A percentile compares a stretch with the other conserved stretches of the same genome.
phyloP scores from a whole-genome alignment of 495 filamentous ascomycete genomes.

The Aspergillus coremiiformis region DNA sequence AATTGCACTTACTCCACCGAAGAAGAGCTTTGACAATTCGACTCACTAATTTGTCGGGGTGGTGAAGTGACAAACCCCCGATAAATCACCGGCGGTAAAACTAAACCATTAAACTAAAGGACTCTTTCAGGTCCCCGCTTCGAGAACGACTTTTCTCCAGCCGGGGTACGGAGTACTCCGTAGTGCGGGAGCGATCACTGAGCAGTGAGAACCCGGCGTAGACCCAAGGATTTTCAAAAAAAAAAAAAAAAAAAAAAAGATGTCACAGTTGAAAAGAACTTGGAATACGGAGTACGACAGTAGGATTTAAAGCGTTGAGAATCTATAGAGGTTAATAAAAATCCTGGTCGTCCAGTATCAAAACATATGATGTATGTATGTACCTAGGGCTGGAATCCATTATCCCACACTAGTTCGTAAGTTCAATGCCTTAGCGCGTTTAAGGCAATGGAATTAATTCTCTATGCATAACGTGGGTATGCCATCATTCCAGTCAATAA shows the following conservation, averaged over 20 bases:
- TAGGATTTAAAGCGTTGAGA: not conserved
- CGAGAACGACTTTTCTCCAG: not conserved
- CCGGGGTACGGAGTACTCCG: too few relatives aligned
- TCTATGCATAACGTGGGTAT: not conserved
- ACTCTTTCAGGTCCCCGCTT: not conserved
- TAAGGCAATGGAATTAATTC: not conserved
- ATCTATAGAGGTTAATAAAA: not conserved
- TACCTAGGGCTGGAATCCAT: too few relatives aligned
- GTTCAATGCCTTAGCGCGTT: not conserved
- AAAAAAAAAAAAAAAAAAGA: too few relatives aligned
- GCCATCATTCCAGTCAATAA: not conserved
- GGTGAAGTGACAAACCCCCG: not conserved
- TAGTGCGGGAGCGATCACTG: not conserved
- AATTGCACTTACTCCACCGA: not conserved
- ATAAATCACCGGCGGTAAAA: not conserved
- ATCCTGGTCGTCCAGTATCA: slow-evolving; percentile 3
- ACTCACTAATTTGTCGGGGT: not conserved
- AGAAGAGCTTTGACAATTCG: not conserved
- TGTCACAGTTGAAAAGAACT: not conserved
- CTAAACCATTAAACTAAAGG: too few relatives aligned
- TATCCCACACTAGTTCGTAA: not conserved
- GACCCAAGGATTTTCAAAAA: not conserved
- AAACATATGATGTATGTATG: slow-evolving; percentile 15
- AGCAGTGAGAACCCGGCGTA: not conserved
- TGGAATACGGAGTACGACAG: not conserved